Evolutionary conservation across 371 early-diverging fungal species (phyloP).

Genomic region (Haplosporangium sp.): DNA sequence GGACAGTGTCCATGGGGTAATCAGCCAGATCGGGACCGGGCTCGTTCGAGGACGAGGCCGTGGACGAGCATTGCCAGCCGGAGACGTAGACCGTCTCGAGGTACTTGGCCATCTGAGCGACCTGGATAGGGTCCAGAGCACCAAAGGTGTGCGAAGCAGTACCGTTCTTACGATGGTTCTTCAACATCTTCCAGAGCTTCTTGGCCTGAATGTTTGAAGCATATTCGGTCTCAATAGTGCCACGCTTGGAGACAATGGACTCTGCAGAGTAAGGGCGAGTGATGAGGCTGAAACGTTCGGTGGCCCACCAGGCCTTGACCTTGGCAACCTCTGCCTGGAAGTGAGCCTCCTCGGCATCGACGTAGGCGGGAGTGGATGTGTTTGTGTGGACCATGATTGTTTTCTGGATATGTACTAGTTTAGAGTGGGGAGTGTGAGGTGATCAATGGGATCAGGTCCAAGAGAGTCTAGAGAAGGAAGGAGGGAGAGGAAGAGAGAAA

Average conservation of each 20-base stretch:
- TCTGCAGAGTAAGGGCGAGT: conserved; percentile 94
- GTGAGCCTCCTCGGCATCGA: conserved; percentile 70
- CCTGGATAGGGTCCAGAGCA: conserved; percentile 93
- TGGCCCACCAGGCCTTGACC: conserved; percentile 92
- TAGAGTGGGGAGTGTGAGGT: conserved; percentile 11
- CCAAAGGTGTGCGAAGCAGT: conserved; percentile 96
- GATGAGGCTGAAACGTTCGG: conserved; percentile 84
- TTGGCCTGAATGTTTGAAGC: conserved; percentile 91
- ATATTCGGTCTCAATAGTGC: conserved; percentile 79
- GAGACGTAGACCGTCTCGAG: conserved; percentile 98
- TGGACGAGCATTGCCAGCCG: conserved; percentile 98
- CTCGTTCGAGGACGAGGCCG: conserved; percentile 97
- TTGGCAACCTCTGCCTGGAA: conserved; percentile 84
- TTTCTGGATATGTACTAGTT: background rate
- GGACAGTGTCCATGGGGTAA: conserved; percentile 99
- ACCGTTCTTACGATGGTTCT: conserved; percentile 78
- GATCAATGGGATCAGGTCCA: background rate
- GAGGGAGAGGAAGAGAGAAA: background rate
- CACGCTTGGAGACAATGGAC: conserved; percentile 91
- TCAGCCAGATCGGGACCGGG: conserved; percentile 99
- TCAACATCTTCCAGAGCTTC: conserved; percentile 91
- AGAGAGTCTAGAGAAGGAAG: background rate
- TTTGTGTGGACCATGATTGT: conserved; percentile 39
- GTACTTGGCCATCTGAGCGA: conserved; percentile 97
- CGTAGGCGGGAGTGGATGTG: conserved; percentile 54